Percentiles rank a stretch among this genome's conserved stretches.
Evolutionary conservation across 371 early-diverging fungal genomes (phyloP).

Genomic region (Lichtheimia corymbifera): DNA sequence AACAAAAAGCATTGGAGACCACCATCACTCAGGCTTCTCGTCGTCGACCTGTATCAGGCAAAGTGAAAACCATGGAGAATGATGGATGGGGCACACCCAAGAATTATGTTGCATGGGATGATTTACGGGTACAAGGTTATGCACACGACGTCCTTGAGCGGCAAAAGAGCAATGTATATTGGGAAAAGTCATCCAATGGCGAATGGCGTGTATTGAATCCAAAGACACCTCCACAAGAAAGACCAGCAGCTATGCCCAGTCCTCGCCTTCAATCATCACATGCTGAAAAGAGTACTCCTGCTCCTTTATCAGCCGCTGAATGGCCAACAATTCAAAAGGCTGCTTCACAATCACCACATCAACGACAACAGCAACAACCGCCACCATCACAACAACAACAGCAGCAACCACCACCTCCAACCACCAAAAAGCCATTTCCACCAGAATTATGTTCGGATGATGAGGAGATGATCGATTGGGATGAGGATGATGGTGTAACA

Average conservation of each 20-base stretch:
- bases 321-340: constrained; percentile 5
- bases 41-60: background rate
- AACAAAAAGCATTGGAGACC: constrained; percentile 8
- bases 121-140: constrained; percentile 36
- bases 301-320: background rate
- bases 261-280: background rate
- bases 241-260: background rate
- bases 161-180: constrained; percentile 38
- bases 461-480: constrained; percentile 17
- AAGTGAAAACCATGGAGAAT: constrained; percentile 2
- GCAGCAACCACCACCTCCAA: background rate
- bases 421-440: background rate
- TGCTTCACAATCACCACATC: background rate
- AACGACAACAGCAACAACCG: background rate
- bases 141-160: constrained; percentile 35
- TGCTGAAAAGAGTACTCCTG: background rate
- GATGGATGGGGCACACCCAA: constrained; percentile 45
- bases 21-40: background rate
- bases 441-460: constrained; percentile 12
- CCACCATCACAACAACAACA: background rate
- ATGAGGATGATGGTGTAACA: constrained; percentile 25
- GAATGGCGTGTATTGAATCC: constrained; percentile 3
- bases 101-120: constrained; percentile 33
- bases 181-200: constrained; percentile 22
- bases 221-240: background rate